Evolutionary conservation across 352 stramenopile species (phyloP), one percentile per base, ranked within the genome.

Genomic region (Pythium grandisporangium): DNA sequence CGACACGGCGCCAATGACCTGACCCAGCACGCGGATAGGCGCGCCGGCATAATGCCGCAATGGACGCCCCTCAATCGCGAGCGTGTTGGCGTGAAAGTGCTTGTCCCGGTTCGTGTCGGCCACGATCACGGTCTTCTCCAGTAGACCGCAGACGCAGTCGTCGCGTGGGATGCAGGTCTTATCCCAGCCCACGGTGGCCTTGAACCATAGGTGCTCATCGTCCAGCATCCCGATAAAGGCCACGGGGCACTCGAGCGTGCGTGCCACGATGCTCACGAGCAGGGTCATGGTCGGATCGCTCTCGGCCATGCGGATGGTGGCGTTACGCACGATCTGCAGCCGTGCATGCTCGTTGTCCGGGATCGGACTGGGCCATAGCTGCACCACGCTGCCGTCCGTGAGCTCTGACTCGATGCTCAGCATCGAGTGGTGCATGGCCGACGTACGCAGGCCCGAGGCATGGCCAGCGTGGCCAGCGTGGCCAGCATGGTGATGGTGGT

Each of bases 261-360:
- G 69, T 6, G 69, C 63, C 17, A 90, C 63, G 38, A 90, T 84
- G 44, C 47, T 73, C 33, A 84, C 66, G 8, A 90, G 59, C 40
- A 87, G 48, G 20, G 75, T 70, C 69, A 90, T 80, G 4, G 77
- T 90, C 40, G 71, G 64, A 35, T 87, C 75, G 48, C 65, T 68
- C 39, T 84, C 61, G 19, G 45, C 46, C 19, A 60, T 63, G 39
- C 47, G 51, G 45, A 85, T 80, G 7, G 60, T 58, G n/a, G 66
- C 62, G 53, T 78, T 55, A 24, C 68, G 63, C 7, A 66, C 73
- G 37, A 83, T 48, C 30, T 68, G 48, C 12, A 84, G 61, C 13
- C 68, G 53, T 10, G 60, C 63, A 22, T 43, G 60, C 44, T 86
- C 70, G 45, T 82, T 57, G 6, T 61, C 60, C 17, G 58, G 59